A percentile compares a stretch with the other conserved stretches of the same genome.
These are phyloP conservation scores for Sporothrix humicola DNA, from an alignment of 2,329 filamentous ascomycete genomes.

Conservation along the genomic window DNA sequence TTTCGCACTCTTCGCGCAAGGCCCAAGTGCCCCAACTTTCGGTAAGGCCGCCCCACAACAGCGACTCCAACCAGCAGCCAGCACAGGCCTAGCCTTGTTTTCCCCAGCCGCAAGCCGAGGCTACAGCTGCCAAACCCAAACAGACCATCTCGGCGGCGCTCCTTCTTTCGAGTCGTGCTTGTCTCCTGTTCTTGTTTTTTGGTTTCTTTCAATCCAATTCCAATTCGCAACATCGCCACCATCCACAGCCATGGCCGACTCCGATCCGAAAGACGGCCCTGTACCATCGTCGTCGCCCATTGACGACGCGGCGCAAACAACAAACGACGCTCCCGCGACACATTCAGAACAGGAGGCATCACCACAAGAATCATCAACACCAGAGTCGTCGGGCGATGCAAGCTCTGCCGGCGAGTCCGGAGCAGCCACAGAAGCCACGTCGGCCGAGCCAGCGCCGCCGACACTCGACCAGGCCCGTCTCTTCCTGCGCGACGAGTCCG, in stretches of 20 bases:
- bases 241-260: constrained; percentile 29
- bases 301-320: background rate
- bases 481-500: constrained; percentile 77
- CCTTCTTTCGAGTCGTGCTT: background rate
- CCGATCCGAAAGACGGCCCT: constrained; percentile 29
- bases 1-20: background rate
- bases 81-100: constrained; percentile 3
- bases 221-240: background rate
- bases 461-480: constrained; percentile 69
- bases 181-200: background rate
- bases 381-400: background rate
- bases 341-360: background rate
- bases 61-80: background rate
- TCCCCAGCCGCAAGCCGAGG: constrained; percentile 34
- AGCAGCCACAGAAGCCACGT: background rate
- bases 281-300: background rate
- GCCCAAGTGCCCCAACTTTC: background rate
- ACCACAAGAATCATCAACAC: background rate
- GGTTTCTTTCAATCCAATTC: background rate
- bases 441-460: constrained; percentile 1
- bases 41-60: constrained; percentile 10
- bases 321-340: constrained; percentile 14
- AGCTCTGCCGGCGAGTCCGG: background rate
- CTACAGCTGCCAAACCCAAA: constrained; percentile 6
- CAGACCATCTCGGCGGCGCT: background rate